Evolutionary conservation across 208 protist species (phyloP).

Genomic region (Eutreptiella sp.): DNA sequence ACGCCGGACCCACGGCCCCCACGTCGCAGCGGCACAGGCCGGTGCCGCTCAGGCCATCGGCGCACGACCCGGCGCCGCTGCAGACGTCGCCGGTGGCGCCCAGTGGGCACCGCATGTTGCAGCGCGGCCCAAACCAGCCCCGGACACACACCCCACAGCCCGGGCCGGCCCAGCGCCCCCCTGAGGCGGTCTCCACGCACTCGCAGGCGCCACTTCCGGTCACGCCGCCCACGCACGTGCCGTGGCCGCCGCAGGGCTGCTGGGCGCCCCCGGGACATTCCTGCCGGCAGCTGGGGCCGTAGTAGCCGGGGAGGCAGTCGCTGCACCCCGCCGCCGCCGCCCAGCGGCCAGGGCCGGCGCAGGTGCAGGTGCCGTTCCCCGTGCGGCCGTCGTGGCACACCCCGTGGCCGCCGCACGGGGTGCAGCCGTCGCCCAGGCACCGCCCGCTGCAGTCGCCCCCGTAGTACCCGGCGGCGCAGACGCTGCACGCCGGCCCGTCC

Average conservation of each 20-base stretch:
- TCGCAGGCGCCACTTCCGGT: background rate
- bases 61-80: conserved; percentile 9
- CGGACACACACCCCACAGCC: background rate
- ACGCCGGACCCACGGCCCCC: background rate
- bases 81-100: background rate
- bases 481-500: conserved; percentile 17
- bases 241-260: background rate
- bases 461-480: conserved; percentile 14
- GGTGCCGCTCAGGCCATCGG: conserved; percentile 4
- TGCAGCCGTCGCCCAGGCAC: background rate
- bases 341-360: conserved; percentile 23
- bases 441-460: background rate
- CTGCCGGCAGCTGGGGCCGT: background rate
- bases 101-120: background rate
- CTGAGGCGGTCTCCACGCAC: background rate
- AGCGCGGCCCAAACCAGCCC: background rate
- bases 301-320: conserved; percentile 20
- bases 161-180: background rate
- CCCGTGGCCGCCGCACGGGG: conserved; percentile 16
- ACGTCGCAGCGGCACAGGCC: conserved; percentile 6
- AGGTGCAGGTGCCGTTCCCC: conserved; percentile 37
- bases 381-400: conserved; percentile 9
- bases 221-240: background rate
- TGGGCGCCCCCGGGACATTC: conserved; percentile 5
- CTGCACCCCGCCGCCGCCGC: conserved; percentile 6